Base-by-base conservation (phyloP, 352 stramenopile species). In the Globisporangium echinulatum region DNA sequence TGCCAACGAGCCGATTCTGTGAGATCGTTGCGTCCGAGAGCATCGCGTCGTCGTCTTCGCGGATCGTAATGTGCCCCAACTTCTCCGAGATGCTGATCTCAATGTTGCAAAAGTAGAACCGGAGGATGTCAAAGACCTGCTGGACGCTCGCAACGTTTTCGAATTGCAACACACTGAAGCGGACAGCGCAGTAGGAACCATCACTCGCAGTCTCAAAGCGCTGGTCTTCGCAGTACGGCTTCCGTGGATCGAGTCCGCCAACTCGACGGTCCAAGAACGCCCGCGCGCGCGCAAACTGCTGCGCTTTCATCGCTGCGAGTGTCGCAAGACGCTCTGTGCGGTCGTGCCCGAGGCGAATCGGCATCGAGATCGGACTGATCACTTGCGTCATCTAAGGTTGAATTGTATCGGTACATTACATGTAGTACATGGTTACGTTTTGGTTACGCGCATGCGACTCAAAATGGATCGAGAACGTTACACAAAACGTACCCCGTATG, bases 21-120 rank as follows among this genome's bases (percentile, higher is more conserved):
- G 67, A 63, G 40, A 82, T 77, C 43, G 63, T 71, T 54, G 61
- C 66, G 46, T 66, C 66, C 52, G 66, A 63, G 50, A 66, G 11
- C 7, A 14, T 13, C 7, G 7, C 70, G 55, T 88, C 77, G 59
- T 90, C 80, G 49, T 90, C 79, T 48, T 90, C 80, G 36, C 80
- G 75, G 56, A 90, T 85, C 13, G 77, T 90, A 49, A 90, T 85
- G 56, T 84, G 76, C 17, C 79, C 80, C 0, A 82, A 66, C 7
- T 64, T 75, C 57, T 90, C 80, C 7, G 80, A 88, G 61, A 88
- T 81, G 40, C 76, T 82, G 60, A 90, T 85, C 63, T 90, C 80
- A 7, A 80, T 66, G 58, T 87, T 90, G 62, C 63, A 66, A 39
- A 72, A 79, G 55, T 80, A 84, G 40, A 84, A 85, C 13, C 70